Evolutionary conservation across 2,329 filamentous ascomycete species (phyloP).

Genomic region (Aspergillus niger): DNA sequence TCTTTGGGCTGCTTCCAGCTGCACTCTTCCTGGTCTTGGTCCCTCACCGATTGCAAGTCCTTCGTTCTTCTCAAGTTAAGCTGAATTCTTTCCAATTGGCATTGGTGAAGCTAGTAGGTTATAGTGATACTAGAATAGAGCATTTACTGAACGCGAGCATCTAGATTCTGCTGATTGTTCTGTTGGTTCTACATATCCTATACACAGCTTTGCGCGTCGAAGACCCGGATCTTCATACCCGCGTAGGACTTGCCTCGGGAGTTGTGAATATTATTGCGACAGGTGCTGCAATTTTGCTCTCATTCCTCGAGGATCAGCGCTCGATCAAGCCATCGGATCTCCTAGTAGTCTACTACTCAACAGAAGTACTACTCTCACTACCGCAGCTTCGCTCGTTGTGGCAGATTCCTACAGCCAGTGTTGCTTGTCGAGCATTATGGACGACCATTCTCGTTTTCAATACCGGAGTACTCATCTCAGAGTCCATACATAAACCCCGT

Average conservation of each 20-base stretch:
- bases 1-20: constrained; percentile 27
- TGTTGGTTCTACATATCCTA: not conserved
- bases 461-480: not conserved
- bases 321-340: not conserved
- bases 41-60: constrained; percentile 17
- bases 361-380: not conserved
- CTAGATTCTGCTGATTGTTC: not conserved
- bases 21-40: constrained; percentile 24
- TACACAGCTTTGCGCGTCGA: not conserved
- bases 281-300: not conserved
- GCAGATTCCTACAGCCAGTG: not conserved
- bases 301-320: not conserved
- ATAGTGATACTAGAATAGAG: not conserved
- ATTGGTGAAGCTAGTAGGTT: not conserved
- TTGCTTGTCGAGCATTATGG: not conserved
- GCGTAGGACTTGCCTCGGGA: not conserved
- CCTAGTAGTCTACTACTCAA: not conserved
- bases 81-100: not conserved
- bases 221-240: not conserved
- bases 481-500: not conserved
- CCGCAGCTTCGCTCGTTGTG: not conserved
- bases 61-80: constrained; percentile 14
- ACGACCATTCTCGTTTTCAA: not conserved
- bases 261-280: not conserved
- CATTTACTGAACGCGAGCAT: not conserved